Percentiles rank a stretch among this genome's conserved stretches.
phyloP scores from a whole-genome alignment of 129 eudicot species.

The Ambrosia trifida region DNA sequence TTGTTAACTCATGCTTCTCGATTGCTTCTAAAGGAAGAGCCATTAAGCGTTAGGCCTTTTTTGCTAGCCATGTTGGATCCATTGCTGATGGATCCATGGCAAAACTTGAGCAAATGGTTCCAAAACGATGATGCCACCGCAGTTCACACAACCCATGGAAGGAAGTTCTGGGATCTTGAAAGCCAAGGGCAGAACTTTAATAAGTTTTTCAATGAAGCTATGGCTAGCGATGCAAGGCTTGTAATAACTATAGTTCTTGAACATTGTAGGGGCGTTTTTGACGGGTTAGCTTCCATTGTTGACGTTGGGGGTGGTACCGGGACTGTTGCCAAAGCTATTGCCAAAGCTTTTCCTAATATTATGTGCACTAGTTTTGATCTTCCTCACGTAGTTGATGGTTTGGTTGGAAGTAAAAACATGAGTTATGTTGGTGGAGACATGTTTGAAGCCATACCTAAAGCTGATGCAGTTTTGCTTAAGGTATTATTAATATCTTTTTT shows the following conservation, averaged over 20 bases:
- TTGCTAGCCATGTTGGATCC: not conserved
- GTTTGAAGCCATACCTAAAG: conserved; percentile 29
- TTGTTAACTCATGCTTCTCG: not conserved
- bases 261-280: not conserved
- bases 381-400: conserved; percentile 32
- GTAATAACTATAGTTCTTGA: conserved; percentile 10
- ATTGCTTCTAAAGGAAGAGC: not conserved
- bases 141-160: not conserved
- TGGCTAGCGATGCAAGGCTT: conserved; percentile 29
- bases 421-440: conserved; percentile 25
- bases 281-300: conserved; percentile 32
- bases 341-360: conserved; percentile 10
- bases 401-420: conserved; percentile 23
- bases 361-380: conserved; percentile 35
- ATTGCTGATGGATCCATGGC: conserved; percentile 1
- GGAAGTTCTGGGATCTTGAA: not conserved
- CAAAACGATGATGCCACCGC: not conserved
- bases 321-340: conserved; percentile 23
- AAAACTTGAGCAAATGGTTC: conserved; percentile 2
- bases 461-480: conserved; percentile 25
- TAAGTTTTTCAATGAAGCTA: conserved; percentile 16
- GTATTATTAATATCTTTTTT: not conserved
- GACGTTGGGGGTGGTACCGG: conserved; percentile 50
- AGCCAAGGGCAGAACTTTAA: conserved; percentile 4
- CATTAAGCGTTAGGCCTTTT: not conserved